Evolutionary conservation across 805 yeast genomes (phyloP), one percentile per base, ranked within the genome.

Genomic region (Kodamaea kaohsiungensis): DNA sequence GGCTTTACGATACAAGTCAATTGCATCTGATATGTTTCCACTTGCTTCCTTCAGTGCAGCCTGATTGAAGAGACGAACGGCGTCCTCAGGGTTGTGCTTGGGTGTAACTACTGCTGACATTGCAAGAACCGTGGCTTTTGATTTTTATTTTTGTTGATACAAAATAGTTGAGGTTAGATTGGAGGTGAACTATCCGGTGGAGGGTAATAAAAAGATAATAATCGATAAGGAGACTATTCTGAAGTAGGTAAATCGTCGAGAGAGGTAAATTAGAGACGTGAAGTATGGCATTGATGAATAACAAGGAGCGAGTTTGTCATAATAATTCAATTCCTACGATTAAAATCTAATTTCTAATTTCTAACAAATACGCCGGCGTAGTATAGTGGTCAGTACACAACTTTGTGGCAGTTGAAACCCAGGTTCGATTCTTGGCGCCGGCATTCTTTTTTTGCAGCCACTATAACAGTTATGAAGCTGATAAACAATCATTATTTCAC

Each of bases 1-100:
- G 1, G 97, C 96, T 57, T 79, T 77, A 57, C 96, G 75, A 68
- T 91, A 91, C 59, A 72, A 79, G 48, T 75, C 81, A 25, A 89
- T 84, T 1, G 97, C 97, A 62, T 91, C 96, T n/a, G 89, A 79
- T 83, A 91, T 78, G 56, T 83, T 75, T 0, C 97, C 97, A 49
- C 76, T 80, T 35, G 80, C 73, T 68, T 91, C 97, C 63, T 86
- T 86, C 48, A 79, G 82, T 0, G 86, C 82, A 2, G 91, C 97
- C 49, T 76, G 68, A 60, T 87, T 91, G 73, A 89, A 91, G 18
- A 82, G 70, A 50, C 75, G 76, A 43, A 90, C 70, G 2, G 96
- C 96, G 47, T 72, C 70, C n/a, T 43, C 17, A n/a, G 47, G 47
- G 17, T 16, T 19, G 47, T 12, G 33, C 16, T 43, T 43, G 47